Percentiles rank a stretch among this genome's conserved stretches.
Conservation (phyloP, 257 asterid species). For the Euphrasia confusa region DNA sequence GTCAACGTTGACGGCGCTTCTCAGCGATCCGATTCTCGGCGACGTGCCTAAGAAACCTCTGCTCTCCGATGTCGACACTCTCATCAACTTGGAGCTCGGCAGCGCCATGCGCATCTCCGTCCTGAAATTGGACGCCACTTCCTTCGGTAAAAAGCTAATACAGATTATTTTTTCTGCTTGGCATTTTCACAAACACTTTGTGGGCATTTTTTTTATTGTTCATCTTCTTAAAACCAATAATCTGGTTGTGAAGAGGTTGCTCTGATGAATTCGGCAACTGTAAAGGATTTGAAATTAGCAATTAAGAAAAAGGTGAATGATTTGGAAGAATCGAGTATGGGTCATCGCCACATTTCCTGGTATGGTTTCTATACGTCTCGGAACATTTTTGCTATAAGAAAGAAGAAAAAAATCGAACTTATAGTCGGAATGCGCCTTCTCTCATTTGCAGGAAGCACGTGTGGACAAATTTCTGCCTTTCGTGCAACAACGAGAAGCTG, state of each 20-base stretch:
- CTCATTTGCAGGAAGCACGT: slow-evolving; percentile 74
- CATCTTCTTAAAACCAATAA: background rate
- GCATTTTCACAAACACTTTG: slow-evolving; percentile 41
- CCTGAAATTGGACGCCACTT: slow-evolving; percentile 58
- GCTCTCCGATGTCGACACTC: slow-evolving; percentile 80
- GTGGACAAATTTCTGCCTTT: slow-evolving; percentile 78
- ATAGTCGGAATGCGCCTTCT: background rate
- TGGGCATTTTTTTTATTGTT: background rate
- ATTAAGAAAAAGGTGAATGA: slow-evolving; percentile 59
- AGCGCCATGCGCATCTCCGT: slow-evolving; percentile 91
- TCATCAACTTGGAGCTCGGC: slow-evolving; percentile 84
- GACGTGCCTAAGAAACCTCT: slow-evolving; percentile 77
- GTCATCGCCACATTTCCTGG: slow-evolving; percentile 95
- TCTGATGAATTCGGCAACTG: slow-evolving; percentile 69
- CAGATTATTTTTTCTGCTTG: slow-evolving; percentile 14
- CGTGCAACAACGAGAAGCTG: slow-evolving; percentile 62
- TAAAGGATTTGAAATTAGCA: slow-evolving; percentile 56
- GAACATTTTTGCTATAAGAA: too few relatives aligned
- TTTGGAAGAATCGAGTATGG: slow-evolving; percentile 76
- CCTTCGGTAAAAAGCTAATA: slow-evolving; percentile 40
- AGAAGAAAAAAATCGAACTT: too few relatives aligned
- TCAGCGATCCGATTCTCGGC: slow-evolving; percentile 73
- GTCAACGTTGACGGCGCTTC: slow-evolving; percentile 63
- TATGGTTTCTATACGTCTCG: slow-evolving; percentile 23
- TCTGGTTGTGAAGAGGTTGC: slow-evolving; percentile 49